These are phyloP conservation scores for Cryptosporidium canis DNA, from an alignment of 169 alveolate genomes.

Conservation along the genomic window DNA sequence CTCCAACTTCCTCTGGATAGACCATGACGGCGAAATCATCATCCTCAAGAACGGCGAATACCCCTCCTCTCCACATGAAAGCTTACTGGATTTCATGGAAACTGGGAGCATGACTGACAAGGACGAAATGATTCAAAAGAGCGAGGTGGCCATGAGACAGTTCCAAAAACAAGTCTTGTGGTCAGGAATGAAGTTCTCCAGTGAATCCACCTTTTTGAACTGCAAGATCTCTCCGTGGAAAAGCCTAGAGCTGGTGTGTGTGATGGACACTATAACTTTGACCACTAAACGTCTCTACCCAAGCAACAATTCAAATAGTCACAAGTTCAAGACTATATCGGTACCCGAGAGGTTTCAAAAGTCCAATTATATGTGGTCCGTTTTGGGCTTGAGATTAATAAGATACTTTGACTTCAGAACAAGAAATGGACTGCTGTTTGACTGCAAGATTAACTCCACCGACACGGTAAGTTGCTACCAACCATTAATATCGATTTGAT, in stretches of 20 bases:
- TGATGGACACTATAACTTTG: constrained; percentile 55
- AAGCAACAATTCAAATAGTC: neutral
- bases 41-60: neutral
- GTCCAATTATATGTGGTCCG: constrained; percentile 67
- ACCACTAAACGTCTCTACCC: neutral
- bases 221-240: constrained; percentile 51
- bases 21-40: neutral
- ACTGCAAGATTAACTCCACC: constrained; percentile 4
- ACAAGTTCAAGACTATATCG: neutral
- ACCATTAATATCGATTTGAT: neutral
- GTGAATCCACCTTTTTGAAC: neutral
- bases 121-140: neutral
- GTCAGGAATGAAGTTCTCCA: constrained; percentile 51
- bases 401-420: constrained; percentile 49
- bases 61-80: neutral
- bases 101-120: neutral
- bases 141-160: neutral
- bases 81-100: neutral
- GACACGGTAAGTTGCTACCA: constrained; percentile 39
- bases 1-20: constrained; percentile 38
- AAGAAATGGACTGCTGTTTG: constrained; percentile 32
- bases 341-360: neutral
- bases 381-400: constrained; percentile 22
- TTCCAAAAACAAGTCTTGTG: constrained; percentile 6
- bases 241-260: neutral